phyloP scores from a whole-genome alignment of 2,329 filamentous ascomycete species.

The Arthrobotrys iridis region DNA sequence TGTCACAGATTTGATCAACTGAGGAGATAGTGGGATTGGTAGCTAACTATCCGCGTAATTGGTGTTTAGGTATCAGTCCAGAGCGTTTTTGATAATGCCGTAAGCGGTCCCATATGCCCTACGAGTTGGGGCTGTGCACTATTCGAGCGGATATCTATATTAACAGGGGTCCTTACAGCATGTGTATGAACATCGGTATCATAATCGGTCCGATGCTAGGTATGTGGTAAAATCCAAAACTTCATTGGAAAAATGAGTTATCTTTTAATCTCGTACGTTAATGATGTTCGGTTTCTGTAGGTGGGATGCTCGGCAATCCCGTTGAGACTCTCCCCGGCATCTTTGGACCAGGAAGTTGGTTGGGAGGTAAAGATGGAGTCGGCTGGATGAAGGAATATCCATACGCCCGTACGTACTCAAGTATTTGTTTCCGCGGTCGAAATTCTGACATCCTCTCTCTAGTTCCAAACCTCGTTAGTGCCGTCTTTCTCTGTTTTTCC shows the following conservation, averaged over 20 bases:
- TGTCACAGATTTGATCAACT: background rate
- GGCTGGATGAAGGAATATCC: slow-evolving; percentile 64
- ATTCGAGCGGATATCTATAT: slow-evolving; percentile 63
- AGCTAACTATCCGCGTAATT: background rate
- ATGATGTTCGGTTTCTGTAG: slow-evolving; percentile 59
- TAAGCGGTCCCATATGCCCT: slow-evolving; percentile 15
- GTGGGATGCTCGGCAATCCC: slow-evolving; percentile 64
- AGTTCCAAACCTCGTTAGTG: slow-evolving; percentile 68
- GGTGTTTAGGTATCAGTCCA: slow-evolving; percentile 53
- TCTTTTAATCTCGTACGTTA: slow-evolving; percentile 60
- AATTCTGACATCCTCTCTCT: background rate
- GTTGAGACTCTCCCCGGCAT: slow-evolving; percentile 61
- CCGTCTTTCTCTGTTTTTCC: slow-evolving; percentile 62
- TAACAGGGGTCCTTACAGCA: slow-evolving; percentile 65
- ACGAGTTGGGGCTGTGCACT: slow-evolving; percentile 20
- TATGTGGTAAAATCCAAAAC: background rate
- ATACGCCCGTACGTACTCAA: slow-evolving; percentile 62
- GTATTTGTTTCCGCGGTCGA: too few species aligned
- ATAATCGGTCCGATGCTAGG: slow-evolving; percentile 69
- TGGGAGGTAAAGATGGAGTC: slow-evolving; percentile 59
- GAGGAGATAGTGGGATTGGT: background rate
- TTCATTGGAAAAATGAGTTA: background rate
- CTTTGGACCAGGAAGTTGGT: slow-evolving; percentile 62
- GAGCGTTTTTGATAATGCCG: slow-evolving; percentile 64
- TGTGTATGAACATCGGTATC: slow-evolving; percentile 75